phyloP scores from a whole-genome alignment of 306 rosid genomes.

The Quercus agrifolia region DNA sequence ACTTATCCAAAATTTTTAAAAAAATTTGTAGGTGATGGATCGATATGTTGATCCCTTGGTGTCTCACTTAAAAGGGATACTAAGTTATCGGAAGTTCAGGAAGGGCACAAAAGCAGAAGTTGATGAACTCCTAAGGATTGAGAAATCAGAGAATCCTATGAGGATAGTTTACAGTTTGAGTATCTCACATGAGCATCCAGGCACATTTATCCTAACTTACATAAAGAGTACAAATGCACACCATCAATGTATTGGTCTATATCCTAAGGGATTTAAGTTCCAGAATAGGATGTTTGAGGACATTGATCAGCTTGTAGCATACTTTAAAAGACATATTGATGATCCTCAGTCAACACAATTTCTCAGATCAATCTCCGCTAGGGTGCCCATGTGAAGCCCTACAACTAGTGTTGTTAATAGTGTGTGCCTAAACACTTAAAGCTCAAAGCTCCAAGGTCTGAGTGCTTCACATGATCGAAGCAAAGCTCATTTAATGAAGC shows the following conservation, averaged over 20 bases:
- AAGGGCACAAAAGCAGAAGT: slow-evolving; percentile 85
- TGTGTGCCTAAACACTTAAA: too few relatives aligned
- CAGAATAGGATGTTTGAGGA: slow-evolving; percentile 94
- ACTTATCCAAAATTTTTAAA: too few relatives aligned
- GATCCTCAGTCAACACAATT: slow-evolving; percentile 83
- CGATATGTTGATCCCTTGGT: slow-evolving; percentile 97
- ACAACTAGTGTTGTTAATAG: slow-evolving; percentile 40
- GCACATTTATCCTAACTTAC: slow-evolving; percentile 83
- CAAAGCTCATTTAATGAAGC: too few relatives aligned
- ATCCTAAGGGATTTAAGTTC: slow-evolving; percentile 95
- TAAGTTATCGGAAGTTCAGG: slow-evolving; percentile 84
- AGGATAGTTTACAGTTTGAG: slow-evolving; percentile 91
- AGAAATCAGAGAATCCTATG: slow-evolving; percentile 76
- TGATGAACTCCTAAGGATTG: slow-evolving; percentile 78
- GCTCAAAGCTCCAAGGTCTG: too few relatives aligned
- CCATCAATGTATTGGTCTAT: slow-evolving; percentile 95
- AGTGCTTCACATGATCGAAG: too few relatives aligned
- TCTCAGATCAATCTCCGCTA: slow-evolving; percentile 93
- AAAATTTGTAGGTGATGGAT: slow-evolving; percentile 75
- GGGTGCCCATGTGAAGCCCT: slow-evolving; percentile 99
- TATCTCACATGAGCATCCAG: slow-evolving; percentile 92
- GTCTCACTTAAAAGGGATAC: slow-evolving; percentile 74
- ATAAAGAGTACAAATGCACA: slow-evolving; percentile 92
- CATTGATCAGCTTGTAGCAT: slow-evolving; percentile 87
- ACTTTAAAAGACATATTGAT: slow-evolving; percentile 87